Base-by-base conservation (phyloP, 1,284 basidiomycete species). In the Ustilago sp. region DNA sequence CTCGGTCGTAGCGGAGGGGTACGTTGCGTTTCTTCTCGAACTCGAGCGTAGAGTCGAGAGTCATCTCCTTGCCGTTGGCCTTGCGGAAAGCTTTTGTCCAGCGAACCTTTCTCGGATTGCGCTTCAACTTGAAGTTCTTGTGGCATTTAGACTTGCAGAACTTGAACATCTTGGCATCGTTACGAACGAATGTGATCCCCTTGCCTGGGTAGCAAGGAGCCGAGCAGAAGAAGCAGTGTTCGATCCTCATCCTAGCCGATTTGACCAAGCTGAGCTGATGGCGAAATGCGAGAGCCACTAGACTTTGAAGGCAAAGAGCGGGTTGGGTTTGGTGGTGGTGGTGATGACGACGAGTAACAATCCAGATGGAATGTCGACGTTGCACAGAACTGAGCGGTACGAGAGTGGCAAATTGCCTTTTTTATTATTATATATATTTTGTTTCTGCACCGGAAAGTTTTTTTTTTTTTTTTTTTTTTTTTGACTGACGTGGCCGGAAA, bases 1-100 rank as follows among this genome's bases (percentile, higher is more conserved):
- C 94, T 84, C 97, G 92, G 89, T 99, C 92, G 89, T 99, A 99
- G 84, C 95, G 93, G 69, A 99, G 93, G 35, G 97, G 97, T 15
- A 98, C 91, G 86, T 99, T 98, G 88, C 97, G 91, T 80, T 97
- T 92, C 89, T 99, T 99, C 89, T 99, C 97, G 86, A 99, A 99
- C 86, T 98, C 95, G 86, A 98, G 94, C 2, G 96, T 99, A 1
- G 95, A 93, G 88, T 99, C 97, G 84, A 99, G 93, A 13, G 94
- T 96, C 97, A 99, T 99, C 88, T 99, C 97, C 89, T 99, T 99
- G 77, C 97, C 97, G 68, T 95, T 94, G 31, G 97, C 94, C 87
- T 96, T 98, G 81, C 97, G 91, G 91, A 99, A 99, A 17, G 97
- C 97, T 88, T 99, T 99, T 62, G 97, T 99, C 97, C 97, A 99